Evolutionary conservation across 306 rosid species (phyloP).

Genomic region (Ammopiptanthus mongolicus): DNA sequence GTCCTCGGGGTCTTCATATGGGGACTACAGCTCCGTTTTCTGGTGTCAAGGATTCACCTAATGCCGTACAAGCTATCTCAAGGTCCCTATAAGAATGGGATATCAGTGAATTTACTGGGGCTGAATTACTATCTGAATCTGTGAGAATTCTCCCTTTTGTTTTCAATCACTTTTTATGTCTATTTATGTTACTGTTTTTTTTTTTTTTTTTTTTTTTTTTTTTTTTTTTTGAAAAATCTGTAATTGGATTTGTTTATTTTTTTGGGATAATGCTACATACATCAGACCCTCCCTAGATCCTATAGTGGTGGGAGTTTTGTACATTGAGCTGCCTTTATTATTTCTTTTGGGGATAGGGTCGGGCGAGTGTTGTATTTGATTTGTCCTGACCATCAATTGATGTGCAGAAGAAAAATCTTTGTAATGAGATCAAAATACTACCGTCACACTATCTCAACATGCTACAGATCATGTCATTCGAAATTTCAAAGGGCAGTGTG

Average conservation of each 20-base stretch:
- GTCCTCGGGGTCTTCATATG: slow-evolving; percentile 33
- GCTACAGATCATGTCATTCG: slow-evolving; percentile 48
- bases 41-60: slow-evolving; percentile 34
- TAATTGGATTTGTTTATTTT: background rate
- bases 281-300: background rate
- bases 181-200: background rate
- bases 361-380: slow-evolving; percentile 3
- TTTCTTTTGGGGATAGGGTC: background rate
- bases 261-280: background rate
- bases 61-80: slow-evolving; percentile 27
- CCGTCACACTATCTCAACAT: slow-evolving; percentile 74
- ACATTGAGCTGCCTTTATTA: background rate
- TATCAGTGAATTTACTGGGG: slow-evolving; percentile 53
- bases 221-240: background rate
- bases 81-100: slow-evolving; percentile 67
- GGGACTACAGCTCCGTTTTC: slow-evolving; percentile 36
- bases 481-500: slow-evolving; percentile 53
- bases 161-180: background rate
- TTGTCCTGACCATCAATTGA: background rate
- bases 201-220: background rate
- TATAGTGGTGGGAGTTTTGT: background rate
- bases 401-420: slow-evolving; percentile 65
- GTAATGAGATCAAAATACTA: slow-evolving; percentile 64
- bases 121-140: slow-evolving; percentile 61
- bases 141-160: slow-evolving; percentile 40